Evolutionary conservation across 192 early-diverging fungal genomes (phyloP).

Genomic region (Podila verticillata): DNA sequence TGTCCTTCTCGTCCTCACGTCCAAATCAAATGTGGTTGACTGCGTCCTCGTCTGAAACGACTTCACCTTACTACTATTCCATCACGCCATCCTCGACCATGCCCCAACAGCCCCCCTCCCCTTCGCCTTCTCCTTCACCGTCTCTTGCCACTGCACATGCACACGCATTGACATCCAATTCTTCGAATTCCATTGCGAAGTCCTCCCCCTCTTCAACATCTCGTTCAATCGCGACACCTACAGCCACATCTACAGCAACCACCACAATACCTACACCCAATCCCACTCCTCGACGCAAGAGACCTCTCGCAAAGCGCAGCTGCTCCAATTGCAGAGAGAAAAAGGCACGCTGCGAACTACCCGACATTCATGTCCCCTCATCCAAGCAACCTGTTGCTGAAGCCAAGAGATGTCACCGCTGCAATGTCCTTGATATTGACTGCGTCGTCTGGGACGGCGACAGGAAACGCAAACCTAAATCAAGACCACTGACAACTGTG

Average conservation of each 20-base stretch:
- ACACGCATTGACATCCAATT: too few relatives aligned
- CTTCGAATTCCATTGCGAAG: too few relatives aligned
- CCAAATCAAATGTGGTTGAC: too few relatives aligned
- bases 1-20: too few relatives aligned
- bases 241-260: background rate
- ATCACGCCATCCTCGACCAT: too few relatives aligned
- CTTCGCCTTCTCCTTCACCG: background rate
- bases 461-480: conserved; percentile 23
- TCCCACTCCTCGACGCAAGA: conserved; percentile 3
- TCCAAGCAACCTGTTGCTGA: conserved; percentile 17
- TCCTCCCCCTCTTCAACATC: background rate
- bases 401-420: conserved; percentile 34
- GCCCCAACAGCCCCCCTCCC: too few relatives aligned
- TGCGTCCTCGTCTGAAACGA: too few relatives aligned
- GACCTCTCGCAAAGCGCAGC: conserved; percentile 31
- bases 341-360: conserved; percentile 30
- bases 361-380: conserved; percentile 24
- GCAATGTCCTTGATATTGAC: conserved; percentile 21
- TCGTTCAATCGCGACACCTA: background rate
- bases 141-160: background rate
- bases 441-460: conserved; percentile 39
- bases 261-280: background rate
- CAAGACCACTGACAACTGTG: background rate
- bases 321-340: conserved; percentile 30
- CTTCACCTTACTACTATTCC: too few relatives aligned